phyloP scores from a whole-genome alignment of 176 grass and related monocot genomes.

The Zizania latifolia region DNA sequence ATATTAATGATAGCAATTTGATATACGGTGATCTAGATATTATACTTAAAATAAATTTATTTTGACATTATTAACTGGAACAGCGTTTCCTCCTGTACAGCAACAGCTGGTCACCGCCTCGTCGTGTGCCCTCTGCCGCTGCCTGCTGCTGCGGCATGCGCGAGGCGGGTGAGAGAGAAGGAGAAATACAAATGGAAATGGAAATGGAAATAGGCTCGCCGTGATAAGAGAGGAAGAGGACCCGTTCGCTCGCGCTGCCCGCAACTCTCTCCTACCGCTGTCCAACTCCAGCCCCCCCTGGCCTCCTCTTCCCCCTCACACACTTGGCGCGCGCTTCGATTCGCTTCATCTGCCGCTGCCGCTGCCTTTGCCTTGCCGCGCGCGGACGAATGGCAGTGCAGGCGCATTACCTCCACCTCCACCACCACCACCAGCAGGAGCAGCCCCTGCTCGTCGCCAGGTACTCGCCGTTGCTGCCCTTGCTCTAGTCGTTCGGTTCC shows the following conservation, averaged over 20 bases:
- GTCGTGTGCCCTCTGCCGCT: not conserved
- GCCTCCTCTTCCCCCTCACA: not conserved
- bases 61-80: too few relatives aligned
- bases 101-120: too few relatives aligned
- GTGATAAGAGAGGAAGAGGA: conserved; percentile 43
- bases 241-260: conserved; percentile 46
- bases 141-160: too few relatives aligned
- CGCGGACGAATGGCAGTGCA: conserved; percentile 36
- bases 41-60: too few relatives aligned
- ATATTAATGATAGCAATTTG: too few relatives aligned
- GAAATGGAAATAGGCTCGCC: too few relatives aligned
- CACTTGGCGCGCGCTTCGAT: conserved; percentile 23
- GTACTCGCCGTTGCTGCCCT: not conserved
- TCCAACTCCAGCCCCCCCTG: too few relatives aligned
- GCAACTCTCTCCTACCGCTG: conserved; percentile 33
- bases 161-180: too few relatives aligned
- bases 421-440: not conserved
- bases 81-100: not conserved
- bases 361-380: not conserved
- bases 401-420: conserved; percentile 21
- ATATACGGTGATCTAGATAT: too few relatives aligned
- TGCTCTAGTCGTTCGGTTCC: too few relatives aligned
- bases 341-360: not conserved
- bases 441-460: conserved; percentile 22
- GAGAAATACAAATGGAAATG: too few relatives aligned